Percentiles rank a stretch among this genome's conserved stretches.
These are phyloP conservation scores for Trichoderma harzianum DNA, from an alignment of 2,329 filamentous ascomycete genomes.

Conservation along the genomic window DNA sequence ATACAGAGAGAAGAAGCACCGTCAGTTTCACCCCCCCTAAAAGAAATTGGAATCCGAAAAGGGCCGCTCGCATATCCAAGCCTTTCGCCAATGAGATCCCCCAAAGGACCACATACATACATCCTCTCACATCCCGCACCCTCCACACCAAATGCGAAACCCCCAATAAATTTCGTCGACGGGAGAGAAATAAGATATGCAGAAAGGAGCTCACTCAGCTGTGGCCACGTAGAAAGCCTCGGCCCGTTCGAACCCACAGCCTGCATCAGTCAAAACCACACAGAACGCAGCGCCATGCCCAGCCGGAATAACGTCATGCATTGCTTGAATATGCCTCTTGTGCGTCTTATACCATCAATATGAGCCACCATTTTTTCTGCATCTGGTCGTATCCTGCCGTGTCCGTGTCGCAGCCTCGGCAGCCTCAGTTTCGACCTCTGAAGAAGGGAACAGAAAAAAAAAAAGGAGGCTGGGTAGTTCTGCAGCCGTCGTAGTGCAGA, in stretches of 20 bases:
- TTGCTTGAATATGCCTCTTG: neutral
- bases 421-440: neutral
- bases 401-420: constrained; percentile 1
- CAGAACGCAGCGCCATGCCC: neutral
- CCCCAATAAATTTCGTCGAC: neutral
- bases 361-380: neutral
- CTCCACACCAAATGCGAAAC: neutral
- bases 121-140: neutral
- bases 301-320: neutral
- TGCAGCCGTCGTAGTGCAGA: neutral
- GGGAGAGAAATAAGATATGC: neutral
- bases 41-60: neutral
- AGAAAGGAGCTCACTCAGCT: neutral
- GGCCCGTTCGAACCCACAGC: neutral
- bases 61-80: neutral
- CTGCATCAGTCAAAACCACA: neutral
- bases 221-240: constrained; percentile 12
- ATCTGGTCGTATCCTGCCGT: neutral
- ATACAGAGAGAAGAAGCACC: neutral
- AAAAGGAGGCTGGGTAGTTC: neutral
- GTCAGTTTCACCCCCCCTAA: neutral
- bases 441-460: too few relatives aligned
- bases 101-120: neutral
- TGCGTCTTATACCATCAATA: neutral
- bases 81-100: neutral